These are phyloP conservation scores for Pleurotus salmoneostramineus DNA, from an alignment of 768 basidiomycete genomes.

Conservation along the genomic window DNA sequence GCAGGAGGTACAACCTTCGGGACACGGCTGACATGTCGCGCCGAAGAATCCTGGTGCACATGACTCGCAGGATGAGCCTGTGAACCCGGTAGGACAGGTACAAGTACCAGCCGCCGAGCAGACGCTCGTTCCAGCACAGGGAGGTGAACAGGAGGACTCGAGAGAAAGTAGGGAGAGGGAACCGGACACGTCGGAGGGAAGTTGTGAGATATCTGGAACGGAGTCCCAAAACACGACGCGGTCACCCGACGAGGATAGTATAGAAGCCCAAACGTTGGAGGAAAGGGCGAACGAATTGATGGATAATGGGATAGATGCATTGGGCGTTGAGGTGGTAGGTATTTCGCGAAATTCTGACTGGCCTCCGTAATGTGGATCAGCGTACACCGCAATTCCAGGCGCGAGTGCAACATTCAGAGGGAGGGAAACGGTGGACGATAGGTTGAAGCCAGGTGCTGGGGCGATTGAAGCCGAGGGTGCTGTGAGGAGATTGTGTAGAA, in stretches of 20 bases:
- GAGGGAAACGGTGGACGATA: conserved; percentile 48
- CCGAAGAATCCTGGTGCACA: conserved; percentile 79
- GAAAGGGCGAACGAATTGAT: conserved; percentile 68
- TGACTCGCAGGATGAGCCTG: conserved; percentile 74
- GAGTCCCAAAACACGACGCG: conserved; percentile 78
- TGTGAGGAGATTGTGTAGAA: conserved; percentile 65
- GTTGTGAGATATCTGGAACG: conserved; percentile 68
- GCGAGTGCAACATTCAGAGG: conserved; percentile 67
- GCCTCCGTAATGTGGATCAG: conserved; percentile 61
- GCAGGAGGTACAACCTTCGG: conserved; percentile 63
- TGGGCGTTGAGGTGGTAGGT: conserved; percentile 42
- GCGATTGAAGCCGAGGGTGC: conserved; percentile 57
- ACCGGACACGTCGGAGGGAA: conserved; percentile 46
- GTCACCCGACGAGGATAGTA: conserved; percentile 49
- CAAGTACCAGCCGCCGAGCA: conserved; percentile 74
- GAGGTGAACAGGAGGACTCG: conserved; percentile 73
- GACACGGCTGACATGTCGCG: conserved; percentile 64
- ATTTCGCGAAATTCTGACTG: conserved; percentile 56
- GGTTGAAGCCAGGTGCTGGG: conserved; percentile 63
- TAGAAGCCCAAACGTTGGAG: conserved; percentile 62
- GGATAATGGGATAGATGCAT: conserved; percentile 45
- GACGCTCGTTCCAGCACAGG: conserved; percentile 69
- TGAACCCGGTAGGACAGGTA: conserved; percentile 69
- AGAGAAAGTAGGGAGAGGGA: conserved; percentile 64
- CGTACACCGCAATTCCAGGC: conserved; percentile 66